Base-by-base conservation (phyloP, 441 rosid genomes). In the Corymbia calophylla region DNA sequence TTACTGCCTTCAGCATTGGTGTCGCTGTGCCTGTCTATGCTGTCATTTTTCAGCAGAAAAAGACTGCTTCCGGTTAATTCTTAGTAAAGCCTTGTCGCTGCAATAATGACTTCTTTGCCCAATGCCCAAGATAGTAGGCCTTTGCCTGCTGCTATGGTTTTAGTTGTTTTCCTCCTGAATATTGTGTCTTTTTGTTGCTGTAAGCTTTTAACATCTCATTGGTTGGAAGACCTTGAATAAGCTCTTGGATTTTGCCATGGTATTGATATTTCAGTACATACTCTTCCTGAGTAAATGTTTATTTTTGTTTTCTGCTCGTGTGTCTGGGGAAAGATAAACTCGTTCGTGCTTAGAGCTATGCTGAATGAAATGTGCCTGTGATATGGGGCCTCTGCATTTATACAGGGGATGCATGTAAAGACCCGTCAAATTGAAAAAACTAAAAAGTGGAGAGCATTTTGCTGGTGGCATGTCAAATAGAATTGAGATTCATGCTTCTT, bases 41-140 rank as follows among this genome's bases (percentile, higher is more conserved):
- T 11, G 99, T 98, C 82, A 90, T 95, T 89, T 98, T 96, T 96
- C 99, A 97, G 96, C 99, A 97, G 95, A 97, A 93, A 87, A 98
- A 96, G 96, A 94, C 98, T 13, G 94, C 95, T 21, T 97, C 99
- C 25, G 95, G 88, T 91, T 97, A 87, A 93, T 88, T 84, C 88
- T 39, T 21, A 18, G 31, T 56, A 23, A 56, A 55, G 66, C 60
- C 64, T 55, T 23, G 31, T 32, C 21, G 3, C 88, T 18, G 68
- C 66, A 86, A 86, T 86, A 86, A 86, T 55, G 8, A 54, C 49
- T 77, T 77, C 51, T 77, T 77, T 77, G 51, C 84, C n/a, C 84
- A 77, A 39, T 39, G 84, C 84, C 53, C 88, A 21, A 86, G 48
- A 54, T 25, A 32, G 87, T 32, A 47, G 88, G 68, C 64, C 12